These are phyloP conservation scores for Ophiostoma fasciatum DNA, from an alignment of 2,329 filamentous ascomycete genomes.

Conservation along the genomic window DNA sequence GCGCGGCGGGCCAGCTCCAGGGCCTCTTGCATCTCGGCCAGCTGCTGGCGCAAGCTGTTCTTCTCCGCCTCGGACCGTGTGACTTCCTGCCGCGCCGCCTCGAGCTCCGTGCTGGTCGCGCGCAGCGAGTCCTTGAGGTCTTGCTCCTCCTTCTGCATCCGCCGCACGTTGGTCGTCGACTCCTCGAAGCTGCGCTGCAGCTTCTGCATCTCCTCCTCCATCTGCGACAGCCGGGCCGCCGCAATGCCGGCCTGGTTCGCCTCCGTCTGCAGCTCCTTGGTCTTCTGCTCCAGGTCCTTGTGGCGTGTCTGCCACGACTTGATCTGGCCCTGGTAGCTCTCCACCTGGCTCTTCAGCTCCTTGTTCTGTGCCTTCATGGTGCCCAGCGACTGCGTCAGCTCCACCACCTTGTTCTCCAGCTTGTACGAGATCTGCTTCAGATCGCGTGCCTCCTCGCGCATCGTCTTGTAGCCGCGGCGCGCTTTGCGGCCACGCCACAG, in stretches of 20 bases:
- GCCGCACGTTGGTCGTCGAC: constrained; percentile 77
- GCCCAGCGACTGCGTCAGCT: constrained; percentile 86
- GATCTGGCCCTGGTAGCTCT: constrained; percentile 91
- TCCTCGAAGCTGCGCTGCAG: constrained; percentile 82
- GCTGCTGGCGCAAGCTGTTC: constrained; percentile 67
- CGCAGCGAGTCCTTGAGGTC: constrained; percentile 71
- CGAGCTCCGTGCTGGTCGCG: constrained; percentile 64
- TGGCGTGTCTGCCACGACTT: constrained; percentile 91
- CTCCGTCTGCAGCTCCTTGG: constrained; percentile 89
- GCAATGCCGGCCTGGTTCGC: constrained; percentile 96
- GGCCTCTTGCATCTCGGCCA: constrained; percentile 82
- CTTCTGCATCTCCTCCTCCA: constrained; percentile 94
- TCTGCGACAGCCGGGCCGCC: constrained; percentile 72
- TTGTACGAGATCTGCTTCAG: constrained; percentile 99
- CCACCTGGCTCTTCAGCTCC: constrained; percentile 68
- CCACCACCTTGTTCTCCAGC: constrained; percentile 98
- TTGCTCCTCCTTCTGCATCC: constrained; percentile 88
- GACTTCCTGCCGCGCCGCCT: constrained; percentile 60
- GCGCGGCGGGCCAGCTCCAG: constrained; percentile 73
- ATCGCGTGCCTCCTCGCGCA: constrained; percentile 92
- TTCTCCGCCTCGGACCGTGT: constrained; percentile 75
- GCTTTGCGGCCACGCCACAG: constrained; percentile 79
- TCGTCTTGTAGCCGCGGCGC: constrained; percentile 70
- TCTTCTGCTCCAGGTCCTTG: constrained; percentile 74
- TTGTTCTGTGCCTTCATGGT: constrained; percentile 94